Percentiles rank a stretch among this genome's conserved stretches.
phyloP scores from a whole-genome alignment of 1,284 basidiomycete species.

The Xanthoconium separans region DNA sequence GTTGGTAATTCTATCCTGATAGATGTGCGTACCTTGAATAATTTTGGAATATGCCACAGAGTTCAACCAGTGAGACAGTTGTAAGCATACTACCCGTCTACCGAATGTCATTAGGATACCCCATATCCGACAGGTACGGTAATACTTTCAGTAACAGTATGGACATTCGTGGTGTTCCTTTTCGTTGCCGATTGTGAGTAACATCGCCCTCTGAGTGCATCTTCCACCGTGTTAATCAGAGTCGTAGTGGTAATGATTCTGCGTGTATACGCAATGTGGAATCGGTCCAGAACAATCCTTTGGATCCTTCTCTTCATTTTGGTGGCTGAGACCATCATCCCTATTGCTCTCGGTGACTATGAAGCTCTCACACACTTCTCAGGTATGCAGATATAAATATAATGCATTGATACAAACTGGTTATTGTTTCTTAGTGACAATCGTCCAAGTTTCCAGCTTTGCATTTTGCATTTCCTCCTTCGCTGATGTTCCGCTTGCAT shows the following conservation, averaged over 20 bases:
- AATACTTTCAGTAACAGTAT: not conserved
- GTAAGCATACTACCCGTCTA: not conserved
- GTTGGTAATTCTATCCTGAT: not conserved
- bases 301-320: not conserved
- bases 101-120: not conserved
- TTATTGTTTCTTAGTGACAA: not conserved
- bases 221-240: not conserved
- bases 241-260: conserved; percentile 19
- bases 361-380: not conserved
- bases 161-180: conserved; percentile 1
- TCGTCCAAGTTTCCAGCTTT: not conserved
- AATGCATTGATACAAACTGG: not conserved
- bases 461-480: not conserved
- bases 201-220: rapidly evolving
- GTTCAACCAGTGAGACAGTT: not conserved
- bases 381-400: not conserved
- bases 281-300: conserved; percentile 11
- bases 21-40: not conserved
- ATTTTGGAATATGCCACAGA: not conserved
- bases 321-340: not conserved
- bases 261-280: conserved; percentile 18
- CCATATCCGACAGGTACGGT: conserved; percentile 2
- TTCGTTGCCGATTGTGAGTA: conserved; percentile 10
- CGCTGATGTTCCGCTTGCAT: not conserved
- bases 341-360: not conserved